Evolutionary conservation across 1,284 basidiomycete species (phyloP).

Genomic region (Coniferiporia weirii): DNA sequence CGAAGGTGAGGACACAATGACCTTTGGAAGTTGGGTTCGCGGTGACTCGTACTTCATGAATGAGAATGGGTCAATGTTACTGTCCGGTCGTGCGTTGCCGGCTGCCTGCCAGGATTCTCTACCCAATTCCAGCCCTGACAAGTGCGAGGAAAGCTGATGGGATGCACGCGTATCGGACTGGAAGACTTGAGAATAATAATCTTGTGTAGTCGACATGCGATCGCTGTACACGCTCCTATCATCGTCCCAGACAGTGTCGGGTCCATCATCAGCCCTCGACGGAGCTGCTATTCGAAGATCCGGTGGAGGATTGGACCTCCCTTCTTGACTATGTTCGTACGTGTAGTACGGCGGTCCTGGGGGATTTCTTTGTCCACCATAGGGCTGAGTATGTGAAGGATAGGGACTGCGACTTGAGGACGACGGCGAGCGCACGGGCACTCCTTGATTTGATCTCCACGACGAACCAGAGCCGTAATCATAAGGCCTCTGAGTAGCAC

Average conservation of each 20-base stretch:
- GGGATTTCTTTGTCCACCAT: not conserved
- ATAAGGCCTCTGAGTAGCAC: not conserved
- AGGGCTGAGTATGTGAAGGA: slow-evolving; percentile 3
- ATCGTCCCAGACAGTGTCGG: slow-evolving; percentile 1
- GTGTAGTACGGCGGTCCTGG: not conserved
- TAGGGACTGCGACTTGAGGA: slow-evolving; percentile 6
- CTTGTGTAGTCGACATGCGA: slow-evolving; percentile 11
- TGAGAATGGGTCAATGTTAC: slow-evolving; percentile 18
- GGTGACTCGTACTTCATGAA: slow-evolving; percentile 39
- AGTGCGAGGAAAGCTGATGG: slow-evolving; percentile 10
- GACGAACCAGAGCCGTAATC: slow-evolving; percentile 6
- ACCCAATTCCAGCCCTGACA: slow-evolving; percentile 14
- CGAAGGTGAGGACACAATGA: slow-evolving; percentile 40
- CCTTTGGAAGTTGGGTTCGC: slow-evolving; percentile 37
- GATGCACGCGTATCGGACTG: slow-evolving; percentile 7
- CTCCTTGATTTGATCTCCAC: not conserved
- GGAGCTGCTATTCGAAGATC: slow-evolving; percentile 12
- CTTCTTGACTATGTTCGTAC: not conserved
- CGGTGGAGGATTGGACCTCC: not conserved
- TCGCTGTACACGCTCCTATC: slow-evolving; percentile 17
- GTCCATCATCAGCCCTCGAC: slow-evolving; percentile 8
- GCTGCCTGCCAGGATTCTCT: slow-evolving; percentile 26
- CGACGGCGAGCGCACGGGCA: slow-evolving; percentile 1
- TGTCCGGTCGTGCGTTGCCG: slow-evolving; percentile 19
- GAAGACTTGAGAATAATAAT: slow-evolving; percentile 14